A percentile compares a stretch with the other conserved stretches of the same genome.
These are phyloP conservation scores for Rhynchosporium graminicola DNA, from an alignment of 2,329 filamentous ascomycete species.

Conservation along the genomic window DNA sequence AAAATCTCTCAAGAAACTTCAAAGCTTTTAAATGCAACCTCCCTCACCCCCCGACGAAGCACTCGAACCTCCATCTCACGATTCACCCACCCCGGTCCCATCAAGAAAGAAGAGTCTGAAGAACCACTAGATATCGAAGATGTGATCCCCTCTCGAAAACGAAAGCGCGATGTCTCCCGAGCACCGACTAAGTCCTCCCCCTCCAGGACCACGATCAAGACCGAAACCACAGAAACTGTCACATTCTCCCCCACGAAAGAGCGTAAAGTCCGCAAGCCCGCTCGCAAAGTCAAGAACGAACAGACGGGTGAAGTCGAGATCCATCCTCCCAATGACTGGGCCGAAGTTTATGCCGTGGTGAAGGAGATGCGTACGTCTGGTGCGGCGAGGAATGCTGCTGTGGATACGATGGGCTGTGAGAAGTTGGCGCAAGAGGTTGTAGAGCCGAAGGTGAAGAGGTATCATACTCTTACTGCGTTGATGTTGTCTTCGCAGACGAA, in stretches of 20 bases:
- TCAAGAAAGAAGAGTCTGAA: slow-evolving; percentile 30
- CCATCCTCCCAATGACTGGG: slow-evolving; percentile 77
- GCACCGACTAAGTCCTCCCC: slow-evolving; percentile 32
- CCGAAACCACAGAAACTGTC: slow-evolving; percentile 43
- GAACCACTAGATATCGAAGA: slow-evolving; percentile 58
- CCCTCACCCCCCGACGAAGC: slow-evolving; percentile 46
- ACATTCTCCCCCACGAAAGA: slow-evolving; percentile 37
- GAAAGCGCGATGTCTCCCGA: slow-evolving; percentile 43
- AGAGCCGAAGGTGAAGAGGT: slow-evolving; percentile 56
- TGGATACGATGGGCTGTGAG: slow-evolving; percentile 98
- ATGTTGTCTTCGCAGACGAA: slow-evolving; percentile 77
- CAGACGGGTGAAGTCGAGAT: slow-evolving; percentile 45
- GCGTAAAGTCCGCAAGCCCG: slow-evolving; percentile 49
- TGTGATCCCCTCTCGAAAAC: slow-evolving; percentile 47
- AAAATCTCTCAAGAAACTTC: slow-evolving; percentile 59
- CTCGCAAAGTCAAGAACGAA: slow-evolving; percentile 46
- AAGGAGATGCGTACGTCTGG: slow-evolving; percentile 70
- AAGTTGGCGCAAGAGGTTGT: slow-evolving; percentile 61
- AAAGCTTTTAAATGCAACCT: slow-evolving; percentile 53
- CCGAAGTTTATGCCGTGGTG: slow-evolving; percentile 75
- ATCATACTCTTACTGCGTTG: slow-evolving; percentile 67
- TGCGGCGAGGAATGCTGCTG: slow-evolving; percentile 71
- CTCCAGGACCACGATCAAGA: slow-evolving; percentile 43
- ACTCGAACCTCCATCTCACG: slow-evolving; percentile 53
- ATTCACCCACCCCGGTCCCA: slow-evolving; percentile 45